A percentile compares a stretch with the other conserved stretches of the same genome.
phyloP scores from a whole-genome alignment of 805 yeast genomes.

The Schwanniomyces yamadae region DNA sequence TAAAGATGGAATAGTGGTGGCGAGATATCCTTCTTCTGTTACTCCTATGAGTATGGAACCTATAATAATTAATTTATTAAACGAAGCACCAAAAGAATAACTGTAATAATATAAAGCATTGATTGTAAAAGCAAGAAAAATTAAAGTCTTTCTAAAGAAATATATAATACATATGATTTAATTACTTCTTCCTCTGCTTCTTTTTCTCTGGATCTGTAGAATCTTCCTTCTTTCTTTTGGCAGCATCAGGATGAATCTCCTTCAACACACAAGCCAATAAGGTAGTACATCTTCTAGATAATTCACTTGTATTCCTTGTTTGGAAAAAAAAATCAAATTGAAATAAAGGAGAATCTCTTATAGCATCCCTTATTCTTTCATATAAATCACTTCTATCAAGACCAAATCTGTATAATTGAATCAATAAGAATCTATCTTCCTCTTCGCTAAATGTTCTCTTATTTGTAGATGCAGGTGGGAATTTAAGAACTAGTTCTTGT shows the following conservation, averaged over 20 bases:
- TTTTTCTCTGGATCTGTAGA: conserved; percentile 12
- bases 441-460: conserved; percentile 74
- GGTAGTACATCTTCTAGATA: conserved; percentile 79
- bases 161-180: not conserved
- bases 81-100: not conserved
- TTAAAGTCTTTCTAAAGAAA: conserved; percentile 1
- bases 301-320: conserved; percentile 72
- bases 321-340: conserved; percentile 86
- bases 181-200: conserved; percentile 8
- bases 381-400: conserved; percentile 74
- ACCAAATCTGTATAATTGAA: conserved; percentile 79
- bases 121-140: not conserved
- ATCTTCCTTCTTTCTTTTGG: conserved; percentile 7
- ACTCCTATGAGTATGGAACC: conserved; percentile 60
- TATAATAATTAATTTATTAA: conserved; percentile 18
- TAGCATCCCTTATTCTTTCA: conserved; percentile 73
- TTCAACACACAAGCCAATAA: conserved; percentile 70
- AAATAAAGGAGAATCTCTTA: conserved; percentile 73
- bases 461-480: conserved; percentile 68
- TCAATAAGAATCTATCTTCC: conserved; percentile 84
- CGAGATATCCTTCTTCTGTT: conserved; percentile 65
- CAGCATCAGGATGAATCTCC: conserved; percentile 44
- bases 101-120: no score
- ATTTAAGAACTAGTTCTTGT: conserved; percentile 68
- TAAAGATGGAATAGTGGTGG: conserved; percentile 54